Percentiles rank a stretch among this genome's conserved stretches.
phyloP scores from a whole-genome alignment of 495 filamentous ascomycete species.

The Trichoderma erinaceum region DNA sequence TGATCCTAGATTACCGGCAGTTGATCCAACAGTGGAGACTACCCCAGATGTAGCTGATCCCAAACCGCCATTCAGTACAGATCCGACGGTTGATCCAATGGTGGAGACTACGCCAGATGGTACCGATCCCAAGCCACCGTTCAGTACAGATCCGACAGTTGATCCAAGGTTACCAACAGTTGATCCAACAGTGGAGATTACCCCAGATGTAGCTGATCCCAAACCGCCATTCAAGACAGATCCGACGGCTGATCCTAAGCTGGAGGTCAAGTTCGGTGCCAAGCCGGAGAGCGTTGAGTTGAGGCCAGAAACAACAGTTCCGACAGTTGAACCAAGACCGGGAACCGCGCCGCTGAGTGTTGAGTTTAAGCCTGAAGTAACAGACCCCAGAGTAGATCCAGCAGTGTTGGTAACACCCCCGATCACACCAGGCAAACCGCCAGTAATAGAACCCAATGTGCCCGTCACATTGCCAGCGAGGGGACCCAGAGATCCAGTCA shows the following conservation, averaged over 20 bases:
- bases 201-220: too few species aligned
- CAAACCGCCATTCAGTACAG: not conserved
- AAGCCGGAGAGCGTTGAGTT: not conserved
- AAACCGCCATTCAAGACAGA: too few species aligned
- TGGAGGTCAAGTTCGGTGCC: too few species aligned
- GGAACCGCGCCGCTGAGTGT: not conserved
- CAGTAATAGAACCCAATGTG: not conserved
- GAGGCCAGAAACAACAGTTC: not conserved
- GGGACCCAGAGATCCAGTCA: not conserved
- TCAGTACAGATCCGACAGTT: not conserved
- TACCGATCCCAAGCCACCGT: not conserved
- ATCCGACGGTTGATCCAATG: not conserved
- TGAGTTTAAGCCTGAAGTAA: not conserved
- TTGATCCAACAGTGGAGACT: not conserved
- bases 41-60: too few species aligned
- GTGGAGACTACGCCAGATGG: not conserved
- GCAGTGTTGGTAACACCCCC: not conserved
- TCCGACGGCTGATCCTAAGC: not conserved
- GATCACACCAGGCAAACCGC: not conserved
- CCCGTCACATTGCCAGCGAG: not conserved
- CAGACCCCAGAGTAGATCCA: not conserved
- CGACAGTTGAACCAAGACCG: not conserved
- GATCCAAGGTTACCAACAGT: not conserved
- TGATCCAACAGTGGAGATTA: not conserved
- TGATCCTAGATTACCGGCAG: not conserved